phyloP scores from a whole-genome alignment of 2,329 filamentous ascomycete genomes.

The Beauveria australis region DNA sequence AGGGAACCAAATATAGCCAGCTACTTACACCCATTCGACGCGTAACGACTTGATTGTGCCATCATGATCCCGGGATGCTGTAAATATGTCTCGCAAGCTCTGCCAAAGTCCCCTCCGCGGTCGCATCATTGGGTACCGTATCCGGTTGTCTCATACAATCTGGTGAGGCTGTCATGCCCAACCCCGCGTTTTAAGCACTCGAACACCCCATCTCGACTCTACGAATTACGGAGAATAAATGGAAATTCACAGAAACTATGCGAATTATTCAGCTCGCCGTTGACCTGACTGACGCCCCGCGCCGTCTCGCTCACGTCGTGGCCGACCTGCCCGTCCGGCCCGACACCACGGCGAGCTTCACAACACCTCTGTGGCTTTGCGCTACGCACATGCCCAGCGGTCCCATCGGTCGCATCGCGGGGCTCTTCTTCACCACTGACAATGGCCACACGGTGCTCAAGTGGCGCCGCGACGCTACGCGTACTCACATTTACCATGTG shows the following conservation, averaged over 20 bases:
- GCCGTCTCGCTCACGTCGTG: conserved; percentile 1
- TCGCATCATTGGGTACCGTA: too few species aligned
- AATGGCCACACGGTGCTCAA: not conserved
- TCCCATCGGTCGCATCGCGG: conserved; percentile 2
- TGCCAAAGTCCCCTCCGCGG: too few species aligned
- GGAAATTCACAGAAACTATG: not conserved
- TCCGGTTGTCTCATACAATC: too few species aligned
- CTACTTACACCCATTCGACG: too few species aligned
- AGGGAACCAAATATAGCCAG: too few species aligned
- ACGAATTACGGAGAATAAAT: not conserved
- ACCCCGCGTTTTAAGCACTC: not conserved
- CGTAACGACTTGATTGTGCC: too few species aligned
- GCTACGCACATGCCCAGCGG: conserved; percentile 4
- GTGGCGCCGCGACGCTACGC: conserved; percentile 7
- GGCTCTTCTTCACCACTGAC: not conserved
- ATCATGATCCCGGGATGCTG: too few species aligned
- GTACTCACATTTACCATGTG: conserved; percentile 8
- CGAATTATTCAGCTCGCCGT: conserved; percentile 3
- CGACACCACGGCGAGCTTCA: conserved; percentile 1
- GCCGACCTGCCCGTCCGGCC: conserved; percentile 7
- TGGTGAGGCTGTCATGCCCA: too few species aligned
- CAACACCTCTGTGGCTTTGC: conserved; percentile 10
- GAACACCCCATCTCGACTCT: not conserved
- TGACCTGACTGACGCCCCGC: conserved; percentile 7
- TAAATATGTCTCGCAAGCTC: too few species aligned